Evolutionary conservation across 2,329 filamentous ascomycete species (phyloP).

Genomic region (Aureobasidium lini): DNA sequence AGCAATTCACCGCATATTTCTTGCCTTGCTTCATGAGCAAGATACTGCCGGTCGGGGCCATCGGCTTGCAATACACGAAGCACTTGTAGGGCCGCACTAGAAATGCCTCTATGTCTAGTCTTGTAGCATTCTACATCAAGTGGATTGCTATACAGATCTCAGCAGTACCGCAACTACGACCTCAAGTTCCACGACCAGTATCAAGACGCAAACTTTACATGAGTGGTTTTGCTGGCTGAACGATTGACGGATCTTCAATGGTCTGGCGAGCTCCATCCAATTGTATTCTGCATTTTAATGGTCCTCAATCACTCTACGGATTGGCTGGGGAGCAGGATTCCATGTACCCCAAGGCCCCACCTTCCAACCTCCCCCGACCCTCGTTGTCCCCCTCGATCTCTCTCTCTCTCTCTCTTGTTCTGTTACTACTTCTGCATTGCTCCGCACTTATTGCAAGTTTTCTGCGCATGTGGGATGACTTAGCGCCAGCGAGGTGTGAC

Average conservation of each 20-base stretch:
- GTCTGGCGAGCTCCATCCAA: background rate
- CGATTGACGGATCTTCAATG: background rate
- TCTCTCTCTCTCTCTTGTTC: background rate
- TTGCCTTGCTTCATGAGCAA: too few species aligned
- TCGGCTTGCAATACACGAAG: too few species aligned
- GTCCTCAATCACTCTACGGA: background rate
- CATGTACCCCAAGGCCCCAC: too few species aligned
- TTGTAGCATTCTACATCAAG: too few species aligned
- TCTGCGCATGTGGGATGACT: background rate
- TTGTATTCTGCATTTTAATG: background rate
- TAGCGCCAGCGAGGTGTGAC: background rate
- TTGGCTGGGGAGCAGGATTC: background rate
- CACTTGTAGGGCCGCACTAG: too few species aligned
- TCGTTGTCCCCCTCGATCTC: background rate
- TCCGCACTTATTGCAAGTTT: background rate
- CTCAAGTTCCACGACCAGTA: background rate
- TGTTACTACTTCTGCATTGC: background rate
- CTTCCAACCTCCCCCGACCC: background rate
- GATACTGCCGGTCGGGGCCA: too few species aligned
- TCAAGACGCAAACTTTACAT: background rate
- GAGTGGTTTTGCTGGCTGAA: background rate
- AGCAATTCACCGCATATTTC: too few species aligned
- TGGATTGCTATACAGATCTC: too few species aligned
- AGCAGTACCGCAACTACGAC: too few species aligned
- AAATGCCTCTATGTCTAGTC: too few species aligned